Conservation (phyloP, 768 basidiomycete genomes). For the Gelatoporia subvermispora region DNA sequence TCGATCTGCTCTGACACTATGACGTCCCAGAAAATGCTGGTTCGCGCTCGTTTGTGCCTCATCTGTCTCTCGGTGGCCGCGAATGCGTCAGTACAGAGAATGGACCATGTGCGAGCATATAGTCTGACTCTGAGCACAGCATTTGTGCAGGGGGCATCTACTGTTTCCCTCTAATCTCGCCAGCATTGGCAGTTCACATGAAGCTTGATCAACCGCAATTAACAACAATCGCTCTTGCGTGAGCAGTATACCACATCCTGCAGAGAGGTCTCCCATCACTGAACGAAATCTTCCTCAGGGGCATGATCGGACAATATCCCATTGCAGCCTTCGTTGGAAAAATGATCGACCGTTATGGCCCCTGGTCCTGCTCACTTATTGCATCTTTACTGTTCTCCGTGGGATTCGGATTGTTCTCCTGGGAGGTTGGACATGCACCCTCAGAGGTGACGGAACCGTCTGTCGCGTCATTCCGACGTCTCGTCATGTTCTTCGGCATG, state of each 20-base stretch:
- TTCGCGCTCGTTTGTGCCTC: constrained; percentile 21
- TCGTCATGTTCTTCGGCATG: constrained; percentile 56
- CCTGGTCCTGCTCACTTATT: constrained; percentile 60
- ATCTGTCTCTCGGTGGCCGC: constrained; percentile 52
- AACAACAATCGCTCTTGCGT: constrained; percentile 76
- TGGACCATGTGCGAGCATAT: background rate
- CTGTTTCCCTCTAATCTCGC: constrained; percentile 71
- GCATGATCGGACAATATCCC: constrained; percentile 79
- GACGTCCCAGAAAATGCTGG: background rate
- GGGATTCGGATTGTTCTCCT: constrained; percentile 62
- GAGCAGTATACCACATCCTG: constrained; percentile 23
- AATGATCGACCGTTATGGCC: constrained; percentile 61
- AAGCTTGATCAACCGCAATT: constrained; percentile 73
- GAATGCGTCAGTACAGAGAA: constrained; percentile 53
- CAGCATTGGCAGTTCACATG: constrained; percentile 50
- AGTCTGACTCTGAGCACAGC: constrained; percentile 33
- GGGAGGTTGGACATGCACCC: constrained; percentile 46
- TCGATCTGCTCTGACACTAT: too few species aligned
- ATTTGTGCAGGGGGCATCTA: constrained; percentile 76
- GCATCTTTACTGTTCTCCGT: constrained; percentile 52
- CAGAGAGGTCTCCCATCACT: background rate
- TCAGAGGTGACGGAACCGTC: constrained; percentile 34
- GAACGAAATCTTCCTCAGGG: constrained; percentile 37
- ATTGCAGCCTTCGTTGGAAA: constrained; percentile 67
- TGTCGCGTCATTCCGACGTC: constrained; percentile 41